Evolutionary conservation across 257 asterid genomes (phyloP).

Genomic region (Eustoma russellianum): DNA sequence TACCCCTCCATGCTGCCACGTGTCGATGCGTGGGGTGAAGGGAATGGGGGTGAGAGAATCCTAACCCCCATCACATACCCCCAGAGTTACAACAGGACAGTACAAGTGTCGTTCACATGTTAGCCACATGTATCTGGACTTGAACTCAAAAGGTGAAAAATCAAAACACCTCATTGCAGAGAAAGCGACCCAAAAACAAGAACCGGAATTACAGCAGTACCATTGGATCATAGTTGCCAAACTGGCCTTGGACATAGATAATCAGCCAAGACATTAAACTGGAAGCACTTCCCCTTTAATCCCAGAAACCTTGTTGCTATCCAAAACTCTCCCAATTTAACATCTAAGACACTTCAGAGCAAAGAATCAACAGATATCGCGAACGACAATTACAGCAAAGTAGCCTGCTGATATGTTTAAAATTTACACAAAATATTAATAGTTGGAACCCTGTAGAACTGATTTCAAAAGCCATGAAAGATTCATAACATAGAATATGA

Average conservation of each 20-base stretch:
- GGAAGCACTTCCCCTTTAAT: conserved; percentile 26
- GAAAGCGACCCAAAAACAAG: conserved; percentile 13
- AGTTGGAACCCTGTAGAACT: conserved; percentile 9
- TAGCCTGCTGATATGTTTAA: conserved; percentile 64
- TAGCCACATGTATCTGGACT: no score
- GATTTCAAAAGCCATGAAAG: conserved; percentile 13
- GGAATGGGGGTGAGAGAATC: no score
- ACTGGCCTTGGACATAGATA: conserved; percentile 25
- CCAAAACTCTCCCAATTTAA: conserved; percentile 39
- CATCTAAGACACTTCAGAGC: conserved; percentile 39
- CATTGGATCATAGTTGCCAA: conserved; percentile 21
- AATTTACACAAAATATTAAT: conserved; percentile 22
- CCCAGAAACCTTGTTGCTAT: conserved; percentile 23
- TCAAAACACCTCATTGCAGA: conserved; percentile 15
- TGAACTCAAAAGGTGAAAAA: no score
- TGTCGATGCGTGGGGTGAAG: no score
- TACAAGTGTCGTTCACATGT: no score
- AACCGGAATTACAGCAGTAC: conserved; percentile 16
- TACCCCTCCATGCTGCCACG: no score
- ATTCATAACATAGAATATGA: conserved; percentile 12
- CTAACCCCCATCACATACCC: no score
- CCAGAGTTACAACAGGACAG: no score
- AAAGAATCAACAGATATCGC: conserved; percentile 43
- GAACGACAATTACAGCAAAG: conserved; percentile 43
- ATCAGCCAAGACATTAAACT: conserved; percentile 17